Evolutionary conservation across 495 filamentous ascomycete genomes (phyloP), one percentile per base, ranked within the genome.

Genomic region (Penicillium atrosanguineum): DNA sequence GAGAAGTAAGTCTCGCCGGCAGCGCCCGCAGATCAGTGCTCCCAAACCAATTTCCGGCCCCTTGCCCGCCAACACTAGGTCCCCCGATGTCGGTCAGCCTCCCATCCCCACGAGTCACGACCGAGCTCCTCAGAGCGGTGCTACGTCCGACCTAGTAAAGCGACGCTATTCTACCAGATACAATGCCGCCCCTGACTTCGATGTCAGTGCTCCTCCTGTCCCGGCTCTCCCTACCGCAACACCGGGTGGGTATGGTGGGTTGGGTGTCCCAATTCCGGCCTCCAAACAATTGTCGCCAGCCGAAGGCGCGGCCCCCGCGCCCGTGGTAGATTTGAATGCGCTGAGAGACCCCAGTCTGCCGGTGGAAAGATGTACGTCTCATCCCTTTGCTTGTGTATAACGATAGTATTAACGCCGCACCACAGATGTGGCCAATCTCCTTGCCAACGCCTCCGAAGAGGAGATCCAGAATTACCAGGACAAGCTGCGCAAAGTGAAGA

Each of bases 101-200:
- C 54, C 58, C 25, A 53, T 60, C 63, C 61, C 72, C 53, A 48
- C 48, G 18, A 64, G 62, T 12, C 71, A 64, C 23, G 70, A 71
- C 44, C 60, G 64, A 46, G 62, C 61, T 45, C 66, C 64, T 34
- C 61, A 61, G 49, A 71, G 64, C 41, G 71, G 69, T 63, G 54
- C 89, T 74, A 96, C 92, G 4, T 86, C 90, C 19, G 95, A 99
- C 69, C 76, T 97, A 44, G 95, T 99, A 45, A 97, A 97, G 72
- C 79, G 89, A 52, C 79, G 94, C 50, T 97, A 97, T 69, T 97
- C 94, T 16, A 91, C 91, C 26, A 83, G 92, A 46, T 96, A 96
- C 68, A 89, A 89, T 57, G 82, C 87, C 46, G 71, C 86, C 11
- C 88, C 88, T 0, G 87, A 91, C 55, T 89, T 87, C 59, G 79